phyloP scores from a whole-genome alignment of 495 filamentous ascomycete genomes.

The Tuber indicum region DNA sequence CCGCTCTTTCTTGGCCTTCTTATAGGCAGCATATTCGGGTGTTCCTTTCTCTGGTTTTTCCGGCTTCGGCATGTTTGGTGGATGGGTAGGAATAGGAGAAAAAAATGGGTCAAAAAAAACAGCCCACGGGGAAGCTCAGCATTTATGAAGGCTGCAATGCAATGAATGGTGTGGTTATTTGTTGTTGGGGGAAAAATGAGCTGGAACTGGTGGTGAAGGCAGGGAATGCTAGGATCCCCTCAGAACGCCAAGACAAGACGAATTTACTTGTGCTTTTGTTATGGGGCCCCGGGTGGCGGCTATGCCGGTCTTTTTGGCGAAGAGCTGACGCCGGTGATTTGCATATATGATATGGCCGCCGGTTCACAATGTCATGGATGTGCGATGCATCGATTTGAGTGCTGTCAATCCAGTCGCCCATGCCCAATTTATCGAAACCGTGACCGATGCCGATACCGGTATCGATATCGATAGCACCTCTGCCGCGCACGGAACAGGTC shows the following conservation, averaged over 20 bases:
- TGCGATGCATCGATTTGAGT: not conserved
- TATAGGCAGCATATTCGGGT: constrained; percentile 36
- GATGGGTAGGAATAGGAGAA: not conserved
- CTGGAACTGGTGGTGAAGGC: not conserved
- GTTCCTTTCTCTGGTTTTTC: constrained; percentile 37
- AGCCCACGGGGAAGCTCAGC: not conserved
- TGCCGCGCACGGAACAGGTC: not conserved
- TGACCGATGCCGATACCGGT: not conserved
- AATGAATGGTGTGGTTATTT: not conserved
- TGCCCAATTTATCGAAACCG: not conserved
- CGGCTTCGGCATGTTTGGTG: constrained; percentile 28
- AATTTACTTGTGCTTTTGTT: not conserved
- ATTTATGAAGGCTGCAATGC: not conserved
- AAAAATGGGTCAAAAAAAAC: not conserved
- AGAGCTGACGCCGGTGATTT: not conserved
- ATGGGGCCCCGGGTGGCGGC: not conserved
- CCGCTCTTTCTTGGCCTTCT: constrained; percentile 37
- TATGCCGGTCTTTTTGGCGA: not conserved
- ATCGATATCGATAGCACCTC: not conserved
- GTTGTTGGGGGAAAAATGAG: not conserved
- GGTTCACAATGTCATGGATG: not conserved
- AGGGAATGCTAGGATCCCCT: not conserved
- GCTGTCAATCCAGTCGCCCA: not conserved
- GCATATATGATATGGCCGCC: not conserved
- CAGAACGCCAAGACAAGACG: not conserved